Conservation (phyloP, 2,329 filamentous ascomycete species). For the Ophiostoma tasmaniense region DNA sequence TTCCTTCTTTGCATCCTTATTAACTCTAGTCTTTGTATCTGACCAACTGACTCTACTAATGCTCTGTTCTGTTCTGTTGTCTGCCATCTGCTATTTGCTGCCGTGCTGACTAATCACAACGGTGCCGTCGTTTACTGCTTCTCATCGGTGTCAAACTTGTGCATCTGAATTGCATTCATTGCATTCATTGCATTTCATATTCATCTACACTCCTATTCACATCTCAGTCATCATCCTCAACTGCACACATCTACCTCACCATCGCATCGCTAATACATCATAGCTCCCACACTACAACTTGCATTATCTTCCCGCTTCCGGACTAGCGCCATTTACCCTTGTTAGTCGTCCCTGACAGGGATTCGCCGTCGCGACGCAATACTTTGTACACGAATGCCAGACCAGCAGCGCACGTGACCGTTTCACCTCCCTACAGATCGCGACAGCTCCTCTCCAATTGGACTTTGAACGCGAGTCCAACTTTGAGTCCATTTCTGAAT, state of each 20-base stretch:
- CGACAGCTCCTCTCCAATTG: background rate
- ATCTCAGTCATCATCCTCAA: background rate
- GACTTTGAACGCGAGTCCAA: background rate
- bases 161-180: background rate
- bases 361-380: constrained; percentile 12
- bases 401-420: constrained; percentile 7
- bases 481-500: background rate
- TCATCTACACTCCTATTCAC: background rate
- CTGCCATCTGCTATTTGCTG: background rate
- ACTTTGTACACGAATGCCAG: background rate
- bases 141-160: background rate
- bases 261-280: constrained; percentile 12
- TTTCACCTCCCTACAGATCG: background rate
- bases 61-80: background rate
- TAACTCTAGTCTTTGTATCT: background rate
- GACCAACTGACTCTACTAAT: background rate
- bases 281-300: background rate
- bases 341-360: background rate
- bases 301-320: constrained; percentile 9
- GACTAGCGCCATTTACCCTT: constrained; percentile 11
- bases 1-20: background rate
- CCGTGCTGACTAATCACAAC: background rate
- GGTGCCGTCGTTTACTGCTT: background rate
- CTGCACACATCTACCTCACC: background rate
- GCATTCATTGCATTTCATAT: background rate